Base-by-base conservation (phyloP, 2,329 filamentous ascomycete species). In the Onygena corvina region DNA sequence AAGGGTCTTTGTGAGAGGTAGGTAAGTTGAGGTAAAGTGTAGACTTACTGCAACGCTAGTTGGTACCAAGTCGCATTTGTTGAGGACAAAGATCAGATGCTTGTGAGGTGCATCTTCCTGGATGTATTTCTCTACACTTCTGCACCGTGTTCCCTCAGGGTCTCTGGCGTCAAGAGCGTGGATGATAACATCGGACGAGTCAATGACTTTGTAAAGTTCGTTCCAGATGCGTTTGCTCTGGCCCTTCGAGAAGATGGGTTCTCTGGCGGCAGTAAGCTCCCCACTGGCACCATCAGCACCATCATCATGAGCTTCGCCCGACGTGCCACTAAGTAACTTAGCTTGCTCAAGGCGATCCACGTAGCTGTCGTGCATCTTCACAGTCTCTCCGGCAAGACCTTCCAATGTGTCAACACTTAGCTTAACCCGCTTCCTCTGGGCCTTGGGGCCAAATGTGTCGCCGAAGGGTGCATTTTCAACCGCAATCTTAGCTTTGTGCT, bases 161-260 rank as follows among this genome's bases (percentile, higher is more conserved):
- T 94, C 88, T 67, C 88, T 77, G 34, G 89, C 88, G 66, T 95
- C 90, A 1, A 94, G 71, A 11, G 94, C 85, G 61, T 95, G 92
- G n/a, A 98, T 83, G 40, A 98, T 80, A 30, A 98, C 90, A 67
- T 98, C 92, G 7, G 85, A 92, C 2, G 87, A 93, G 68, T 95
- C 90, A 53, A 95, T 92, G 60, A 92, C 88, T 69, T 94, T 93
- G 75, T 92, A 84, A 36, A 96, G 71, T 65, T 98, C 90, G 69
- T 96, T 96, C 89, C 87, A 94, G 58, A 94, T 94, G 57, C 92
- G 78, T 69, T 94, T 94, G 61, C 83, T 90, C 66, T 94, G 89
- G 14, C 92, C 92, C 70, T 96, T 96, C 58, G 78, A 83, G 68
- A 96, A 96, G 52, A 96, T 86, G 33, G 89, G 82, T 63, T 90